Evolutionary conservation across 495 filamentous ascomycete species (phyloP).

Genomic region (Aspergillus bertholletiae): DNA sequence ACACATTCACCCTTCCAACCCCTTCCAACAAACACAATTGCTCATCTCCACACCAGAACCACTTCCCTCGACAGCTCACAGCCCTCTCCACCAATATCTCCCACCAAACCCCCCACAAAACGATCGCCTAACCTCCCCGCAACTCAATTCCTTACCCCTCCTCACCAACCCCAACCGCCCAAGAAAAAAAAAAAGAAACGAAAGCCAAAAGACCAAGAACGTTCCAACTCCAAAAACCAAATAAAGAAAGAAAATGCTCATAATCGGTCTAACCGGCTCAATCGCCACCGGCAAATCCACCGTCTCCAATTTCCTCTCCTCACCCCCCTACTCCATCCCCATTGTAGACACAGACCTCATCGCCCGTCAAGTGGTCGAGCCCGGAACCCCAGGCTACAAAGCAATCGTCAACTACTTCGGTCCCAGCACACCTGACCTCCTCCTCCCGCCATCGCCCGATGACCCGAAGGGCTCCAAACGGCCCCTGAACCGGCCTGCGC

Average conservation of each 20-base stretch:
- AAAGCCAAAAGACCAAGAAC: no score
- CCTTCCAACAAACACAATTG: no score
- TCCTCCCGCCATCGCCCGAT: slow-evolving; percentile 48
- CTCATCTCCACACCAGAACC: not conserved
- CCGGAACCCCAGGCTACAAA: slow-evolving; percentile 77
- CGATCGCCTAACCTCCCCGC: no score
- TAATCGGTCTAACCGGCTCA: slow-evolving; percentile 94
- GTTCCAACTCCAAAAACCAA: not conserved
- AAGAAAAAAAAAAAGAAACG: no score
- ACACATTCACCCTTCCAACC: no score
- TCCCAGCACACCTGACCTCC: slow-evolving; percentile 76
- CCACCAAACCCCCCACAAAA: not conserved
- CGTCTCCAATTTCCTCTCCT: slow-evolving; percentile 76
- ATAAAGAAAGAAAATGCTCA: slow-evolving; percentile 60
- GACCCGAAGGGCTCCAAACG: slow-evolving; percentile 40
- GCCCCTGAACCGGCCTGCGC: slow-evolving; percentile 78
- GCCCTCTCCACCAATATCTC: no score
- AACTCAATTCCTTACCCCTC: no score
- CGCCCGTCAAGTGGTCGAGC: slow-evolving; percentile 86
- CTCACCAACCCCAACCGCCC: no score
- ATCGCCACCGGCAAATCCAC: slow-evolving; percentile 99
- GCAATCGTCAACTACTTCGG: slow-evolving; percentile 76
- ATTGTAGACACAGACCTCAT: slow-evolving; percentile 93
- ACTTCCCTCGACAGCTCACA: no score
- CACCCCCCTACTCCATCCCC: slow-evolving; percentile 78